Base-by-base conservation (phyloP, 2,329 filamentous ascomycete species). In the Paraphoma sp. region DNA sequence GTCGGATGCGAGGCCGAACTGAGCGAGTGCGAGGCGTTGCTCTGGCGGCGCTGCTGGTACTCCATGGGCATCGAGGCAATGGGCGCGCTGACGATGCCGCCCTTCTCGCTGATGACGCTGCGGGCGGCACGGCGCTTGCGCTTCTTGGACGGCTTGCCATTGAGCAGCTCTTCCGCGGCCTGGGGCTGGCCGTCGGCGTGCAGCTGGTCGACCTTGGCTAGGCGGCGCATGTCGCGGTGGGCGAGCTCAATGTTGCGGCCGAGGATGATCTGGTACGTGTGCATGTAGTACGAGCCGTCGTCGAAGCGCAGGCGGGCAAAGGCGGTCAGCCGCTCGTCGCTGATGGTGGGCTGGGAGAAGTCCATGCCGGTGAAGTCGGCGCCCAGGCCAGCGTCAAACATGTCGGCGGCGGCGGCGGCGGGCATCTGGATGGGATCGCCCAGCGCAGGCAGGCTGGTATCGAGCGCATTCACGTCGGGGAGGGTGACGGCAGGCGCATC, bases 231-330 rank as follows among this genome's bases (percentile, higher is more conserved):
- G 62, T 84, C 81, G 57, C 84, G 81, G 53, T 70, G 73, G 29
- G 73, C 72, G 14, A 73, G 71, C 10, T 69, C 60, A 28, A 87
- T 82, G 74, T 93, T 90, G 58, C 90, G 87, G 52, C 89, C 90
- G 29, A 93, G 86, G 54, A 90, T 85, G 64, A 93, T 84, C 50
- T 86, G 83, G 65, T 88, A 89, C 1, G 89, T 92, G 49, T 87
- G 91, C 87, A 93, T 90, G 76, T 91, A 90, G 73, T 91, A 93
- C 53, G 87, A 84, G 70, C 89, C 89, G 79, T 93, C 90, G 63
- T 85, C 83, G 71, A 93, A 93, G 67, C 88, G 85, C 58, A 93
- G 79, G 69, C 87, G 87, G 41, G 86, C 87, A 73, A 86, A 89
- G 33, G 86, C 86, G 61, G 84, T 81, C 57, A 87, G 83, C 48